Evolutionary conservation across 805 yeast genomes (phyloP), one percentile per base, ranked within the genome.

Genomic region (Schizosaccharomyces japonicus): DNA sequence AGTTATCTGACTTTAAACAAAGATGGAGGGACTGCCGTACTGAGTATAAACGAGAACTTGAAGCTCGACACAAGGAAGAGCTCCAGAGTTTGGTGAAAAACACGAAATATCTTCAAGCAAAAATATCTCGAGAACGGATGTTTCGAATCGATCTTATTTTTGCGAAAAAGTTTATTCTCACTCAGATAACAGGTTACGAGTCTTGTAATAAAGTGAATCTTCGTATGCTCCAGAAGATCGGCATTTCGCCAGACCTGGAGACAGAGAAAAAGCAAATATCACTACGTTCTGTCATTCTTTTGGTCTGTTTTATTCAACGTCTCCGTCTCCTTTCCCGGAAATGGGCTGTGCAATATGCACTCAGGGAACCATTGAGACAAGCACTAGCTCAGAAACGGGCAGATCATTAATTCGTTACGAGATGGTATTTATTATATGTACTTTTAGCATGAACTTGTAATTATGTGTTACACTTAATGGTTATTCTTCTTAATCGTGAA

Each of bases 61-160:
- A n/a, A n/a, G n/a, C n/a, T n/a, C 13, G 25, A 11, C 46, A 27
- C 29, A 7, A 25, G 15, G 23, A 29, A 15, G 46, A 42, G 26
- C 21, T 42, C 7, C 7, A 15, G 7, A 30, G 46, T 11, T 21
- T 42, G n/a, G 17, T 17, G 5, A 42, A 42, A 17, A 56, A 56
- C 31, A 50, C 56, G 27, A 39, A 49, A 31, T 55, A 52, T 47
- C 46, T 56, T 34, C 50, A 50, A 47, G 50, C 52, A 4, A 50
- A 52, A 45, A 27, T 48, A 5, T 48, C 34, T 3, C 54, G 55
- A 5, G 57, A 57, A 25, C 47, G 49, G 15, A 33, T 47, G 15
- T 51, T 51, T 39, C 52, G 58, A 19, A 36, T 39, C n/a, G 64
- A 62, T 44, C 56, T 61, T 26, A 51, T 52, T 36, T 62, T 62